Conservation (phyloP, 164 flowering plant genomes). For the Magnolia changhungtana region DNA sequence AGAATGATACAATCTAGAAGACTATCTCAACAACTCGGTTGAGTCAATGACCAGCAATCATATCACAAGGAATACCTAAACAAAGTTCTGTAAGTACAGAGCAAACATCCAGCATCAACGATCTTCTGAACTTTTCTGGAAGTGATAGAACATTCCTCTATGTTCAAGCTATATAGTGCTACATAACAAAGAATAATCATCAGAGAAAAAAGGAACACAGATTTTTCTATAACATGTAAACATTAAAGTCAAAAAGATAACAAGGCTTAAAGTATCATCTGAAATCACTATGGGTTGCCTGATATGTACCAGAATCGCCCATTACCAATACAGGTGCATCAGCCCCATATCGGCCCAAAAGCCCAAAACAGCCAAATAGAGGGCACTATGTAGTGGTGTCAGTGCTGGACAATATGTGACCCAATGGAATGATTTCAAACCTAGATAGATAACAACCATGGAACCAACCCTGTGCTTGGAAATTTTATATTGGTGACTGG, state of each 20-base stretch:
- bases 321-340: too few relatives aligned
- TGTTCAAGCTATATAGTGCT: conserved; percentile 81
- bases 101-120: conserved; percentile 66
- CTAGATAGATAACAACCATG: too few relatives aligned
- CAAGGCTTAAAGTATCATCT: neutral
- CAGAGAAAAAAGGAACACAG: conserved; percentile 8
- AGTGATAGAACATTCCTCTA: conserved; percentile 82
- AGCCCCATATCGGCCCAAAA: too few relatives aligned
- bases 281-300: neutral
- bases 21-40: neutral
- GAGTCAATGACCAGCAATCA: neutral
- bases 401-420: too few relatives aligned
- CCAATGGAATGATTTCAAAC: too few relatives aligned
- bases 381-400: too few relatives aligned
- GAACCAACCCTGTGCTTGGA: neutral
- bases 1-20: neutral
- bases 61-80: conserved; percentile 46
- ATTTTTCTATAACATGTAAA: neutral
- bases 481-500: too few relatives aligned
- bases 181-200: conserved; percentile 16
- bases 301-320: too few relatives aligned
- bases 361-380: too few relatives aligned
- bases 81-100: conserved; percentile 67
- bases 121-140: conserved; percentile 87
- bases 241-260: neutral